Base-by-base conservation (phyloP, 2,329 filamentous ascomycete species). In the Paracamarosporium sp. region DNA sequence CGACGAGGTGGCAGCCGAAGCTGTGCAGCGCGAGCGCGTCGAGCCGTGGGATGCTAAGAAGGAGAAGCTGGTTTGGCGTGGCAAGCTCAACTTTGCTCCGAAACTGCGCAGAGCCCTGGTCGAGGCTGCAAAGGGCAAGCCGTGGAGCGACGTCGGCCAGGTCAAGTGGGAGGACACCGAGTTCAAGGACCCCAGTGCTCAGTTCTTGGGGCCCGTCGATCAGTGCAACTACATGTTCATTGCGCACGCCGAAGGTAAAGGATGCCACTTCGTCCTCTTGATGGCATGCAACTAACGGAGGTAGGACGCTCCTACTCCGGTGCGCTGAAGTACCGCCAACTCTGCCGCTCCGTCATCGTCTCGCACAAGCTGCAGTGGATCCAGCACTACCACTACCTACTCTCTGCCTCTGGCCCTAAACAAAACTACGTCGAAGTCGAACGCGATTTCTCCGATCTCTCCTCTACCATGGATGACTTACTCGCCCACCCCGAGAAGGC, bases 161-260 rank as follows among this genome's bases (percentile, higher is more conserved):
- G 61, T 74, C 46, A 61, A 60, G 50, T 73, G 71, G 70, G 61
- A 56, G 3, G 65, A 71, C 47, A 62, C 63, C 8, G 65, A 72
- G 27, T 72, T 71, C 60, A 70, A 71, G 57, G 64, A 71, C 41
- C 48, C 48, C 9, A 25, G 35, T 5, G 36, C 35, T 13, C 78
- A 82, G 50, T 78, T 82, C 9, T 62, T 84, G 1, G 76, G 78
- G 1, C 83, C 85, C 46, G 78, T 82, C 40, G 82, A 85, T 38
- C 82, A 85, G 68, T 86, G 83, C 66, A 76, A 77, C 25, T 86
- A 84, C 65, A 82, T 81, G 76, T 86, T 83, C 62, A 76, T 85
- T 27, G 80, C 80, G 6, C 83, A 86, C 52, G 81, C 81, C 1
- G 83, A 85, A 68, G 83, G 83, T 35, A 78, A 70, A 59, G 79